Base-by-base conservation (phyloP, 2,329 filamentous ascomycete genomes). In the Cytospora piceicola region DNA sequence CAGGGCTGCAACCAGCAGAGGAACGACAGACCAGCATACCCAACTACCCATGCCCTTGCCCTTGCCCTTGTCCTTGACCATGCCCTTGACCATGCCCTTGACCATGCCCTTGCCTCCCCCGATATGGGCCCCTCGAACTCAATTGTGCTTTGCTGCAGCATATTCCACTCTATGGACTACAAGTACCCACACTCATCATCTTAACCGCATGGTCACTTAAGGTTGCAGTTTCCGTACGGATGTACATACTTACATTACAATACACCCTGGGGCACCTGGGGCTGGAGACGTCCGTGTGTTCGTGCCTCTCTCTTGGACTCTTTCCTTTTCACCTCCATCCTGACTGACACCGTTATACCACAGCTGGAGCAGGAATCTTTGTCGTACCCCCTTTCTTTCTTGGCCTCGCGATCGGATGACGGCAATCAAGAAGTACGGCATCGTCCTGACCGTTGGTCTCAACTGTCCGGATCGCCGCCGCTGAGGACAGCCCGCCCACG, bases 151-250 rank as follows among this genome's bases (percentile, higher is more conserved):
- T 63, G 61, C 61, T 36, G 36, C 53, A 51, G 61, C 32, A 51
- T 29, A 12, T 55, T 51, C 42, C 15, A 63, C 61, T 46, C 61
- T 57, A 57, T 14, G 34, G 11, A 36, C 34, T 15, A 36, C 30
- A 46, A 46, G 53, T 63, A 63, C 20, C 61, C 61, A 63, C 61
- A 52, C 61, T 36, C 30, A 29, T 55, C 55, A 57, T 63, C 61
- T 55, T 63, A 63, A 57, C 61, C 61, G 49, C 61, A 53, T 57
- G 61, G 61, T 57, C 30, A 36, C 39, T 63, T 46, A n/a, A n/a
- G n/a, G n/a, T n/a, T n/a, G 42, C 55, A 54, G 51, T 24, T 30
- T 55, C 59, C 59, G 51, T 55, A 53, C 51, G 51, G 34, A 36
- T 36, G 34, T 36, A 15, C 12, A 15, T 36, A 36, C 12, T 4